Evolutionary conservation across 345 rosid species (phyloP), one percentile per base, ranked within the genome.

Genomic region (Citrus trifoliata): DNA sequence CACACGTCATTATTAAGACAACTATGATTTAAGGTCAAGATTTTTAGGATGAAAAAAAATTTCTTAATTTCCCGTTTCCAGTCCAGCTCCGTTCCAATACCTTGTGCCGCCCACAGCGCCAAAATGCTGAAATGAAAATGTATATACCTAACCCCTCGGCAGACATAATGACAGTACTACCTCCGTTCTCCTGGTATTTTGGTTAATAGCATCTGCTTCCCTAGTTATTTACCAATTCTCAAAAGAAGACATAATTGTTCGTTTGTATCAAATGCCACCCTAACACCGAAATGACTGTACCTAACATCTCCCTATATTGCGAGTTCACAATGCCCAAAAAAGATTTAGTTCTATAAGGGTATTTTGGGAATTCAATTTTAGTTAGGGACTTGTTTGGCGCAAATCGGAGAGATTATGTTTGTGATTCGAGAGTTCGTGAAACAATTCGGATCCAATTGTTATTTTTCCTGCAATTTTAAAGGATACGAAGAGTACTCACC

Each of bases 131-230:
- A 46, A 46, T 46, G 18, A 46, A 42, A 12, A 46, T 13, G 51
- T 3, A 46, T 0, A 0, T 0, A 13, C 16, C 18, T 0, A 46
- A 3, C 51, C 3, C 51, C 14, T 13, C 51, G 0, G 18, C 51
- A 1, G 51, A 3, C 14, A 3, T 13, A 46, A 46, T 46, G 51
- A 46, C 51, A 18, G 58, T 4, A 53, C 1, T 18, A 53, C 58
- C 58, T 2, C 58, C 58, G 1, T 5, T 12, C 51, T 3, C 21
- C 6, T 0, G 22, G 22, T 46, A 13, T 4, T 18, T 53, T 53
- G 22, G 58, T 53, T 18, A 18, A 53, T 18, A 18, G 0, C 21
- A 53, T 18, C 0, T 5, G 7, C n/a, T 18, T 53, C 58, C 58
- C 22, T 53, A 18, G 5, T 18, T 53, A 22, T 19, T 53, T 18